Evolutionary conservation across 2,329 filamentous ascomycete genomes (phyloP).

Genomic region (Claviceps humidiphila): DNA sequence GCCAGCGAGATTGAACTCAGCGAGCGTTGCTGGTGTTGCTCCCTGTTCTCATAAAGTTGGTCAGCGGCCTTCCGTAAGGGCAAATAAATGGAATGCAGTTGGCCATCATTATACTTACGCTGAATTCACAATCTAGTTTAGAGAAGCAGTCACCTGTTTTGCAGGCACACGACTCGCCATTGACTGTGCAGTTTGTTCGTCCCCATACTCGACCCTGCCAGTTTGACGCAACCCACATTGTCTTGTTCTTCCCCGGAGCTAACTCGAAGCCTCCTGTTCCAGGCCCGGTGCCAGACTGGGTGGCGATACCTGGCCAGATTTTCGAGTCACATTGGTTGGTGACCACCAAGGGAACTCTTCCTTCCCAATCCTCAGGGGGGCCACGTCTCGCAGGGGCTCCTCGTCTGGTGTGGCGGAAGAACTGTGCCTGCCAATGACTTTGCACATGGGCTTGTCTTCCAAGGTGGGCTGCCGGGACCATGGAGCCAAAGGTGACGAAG

Average conservation of each 20-base stretch:
- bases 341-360: conserved; percentile 47
- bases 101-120: conserved; percentile 34
- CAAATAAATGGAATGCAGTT: not conserved
- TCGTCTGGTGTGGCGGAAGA: conserved; percentile 14
- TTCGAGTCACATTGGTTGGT: conserved; percentile 59
- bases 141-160: conserved; percentile 65
- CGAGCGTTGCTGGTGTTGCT: conserved; percentile 59
- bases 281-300: conserved; percentile 58
- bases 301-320: conserved; percentile 65
- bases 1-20: conserved; percentile 66
- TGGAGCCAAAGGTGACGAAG: conserved; percentile 10
- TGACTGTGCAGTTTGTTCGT: conserved; percentile 70
- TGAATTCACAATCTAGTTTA: conserved; percentile 52
- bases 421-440: conserved; percentile 15
- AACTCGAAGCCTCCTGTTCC: conserved; percentile 57
- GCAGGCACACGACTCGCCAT: conserved; percentile 54
- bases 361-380: conserved; percentile 20
- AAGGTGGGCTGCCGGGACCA: conserved; percentile 9
- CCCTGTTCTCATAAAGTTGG: conserved; percentile 33
- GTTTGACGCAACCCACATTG: conserved; percentile 53
- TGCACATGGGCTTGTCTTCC: conserved; percentile 7
- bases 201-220: conserved; percentile 80
- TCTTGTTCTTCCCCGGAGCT: conserved; percentile 39
- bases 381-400: conserved; percentile 15
- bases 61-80: not conserved